Conservation (phyloP, 352 stramenopile species). For the Globisporangium mamillatum region DNA sequence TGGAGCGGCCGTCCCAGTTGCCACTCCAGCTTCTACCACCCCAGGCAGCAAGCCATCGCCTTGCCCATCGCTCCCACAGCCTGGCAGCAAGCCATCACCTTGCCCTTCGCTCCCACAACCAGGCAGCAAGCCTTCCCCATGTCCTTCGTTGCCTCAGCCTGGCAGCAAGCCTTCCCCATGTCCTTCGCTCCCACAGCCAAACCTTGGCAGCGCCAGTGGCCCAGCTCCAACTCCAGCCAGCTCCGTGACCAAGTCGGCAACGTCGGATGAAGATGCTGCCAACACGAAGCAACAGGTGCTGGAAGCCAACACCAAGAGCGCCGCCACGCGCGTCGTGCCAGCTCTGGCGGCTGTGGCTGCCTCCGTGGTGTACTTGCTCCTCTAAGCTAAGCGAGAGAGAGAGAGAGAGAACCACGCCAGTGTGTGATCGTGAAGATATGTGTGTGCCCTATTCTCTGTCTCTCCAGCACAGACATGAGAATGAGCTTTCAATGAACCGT, state of each 20-base stretch:
- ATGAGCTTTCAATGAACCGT: slow-evolving; percentile 13
- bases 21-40: slow-evolving; percentile 12
- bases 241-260: slow-evolving; percentile 16
- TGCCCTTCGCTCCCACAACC: slow-evolving; percentile 30
- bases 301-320: slow-evolving; percentile 41
- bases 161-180: neutral
- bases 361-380: slow-evolving; percentile 41
- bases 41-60: slow-evolving; percentile 17
- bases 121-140: slow-evolving; percentile 19
- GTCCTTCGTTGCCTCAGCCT: slow-evolving; percentile 30
- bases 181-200: slow-evolving; percentile 25
- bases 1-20: neutral
- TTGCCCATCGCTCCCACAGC: slow-evolving; percentile 28
- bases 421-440: slow-evolving; percentile 8
- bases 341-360: slow-evolving; percentile 31
- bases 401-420: neutral
- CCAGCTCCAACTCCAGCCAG: slow-evolving; percentile 16
- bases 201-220: slow-evolving; percentile 9
- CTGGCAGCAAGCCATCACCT: slow-evolving; percentile 15
- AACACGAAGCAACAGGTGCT: slow-evolving; percentile 24
- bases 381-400: slow-evolving; percentile 23
- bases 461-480: slow-evolving; percentile 3
- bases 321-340: slow-evolving; percentile 22
- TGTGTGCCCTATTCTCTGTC: slow-evolving; percentile 1
- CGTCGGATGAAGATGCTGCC: slow-evolving; percentile 9